Evolutionary conservation across 331 rosid genomes (phyloP).

Genomic region (Malus hybrid): DNA sequence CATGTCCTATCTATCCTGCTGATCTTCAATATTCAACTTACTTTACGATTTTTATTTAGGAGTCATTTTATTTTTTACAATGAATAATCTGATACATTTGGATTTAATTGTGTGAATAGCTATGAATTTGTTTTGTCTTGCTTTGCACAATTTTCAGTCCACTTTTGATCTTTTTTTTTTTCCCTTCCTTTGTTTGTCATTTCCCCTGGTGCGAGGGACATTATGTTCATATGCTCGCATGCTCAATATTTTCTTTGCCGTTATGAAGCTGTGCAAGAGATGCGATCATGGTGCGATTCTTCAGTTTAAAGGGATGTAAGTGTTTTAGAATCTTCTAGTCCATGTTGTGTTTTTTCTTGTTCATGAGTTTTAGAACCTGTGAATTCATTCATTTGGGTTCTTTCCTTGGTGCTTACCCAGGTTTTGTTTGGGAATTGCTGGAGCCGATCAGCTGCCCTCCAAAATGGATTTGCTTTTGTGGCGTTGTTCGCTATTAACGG

Average conservation of each 20-base stretch:
- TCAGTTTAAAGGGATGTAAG: background rate
- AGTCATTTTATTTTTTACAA: too few species aligned
- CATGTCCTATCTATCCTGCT: too few species aligned
- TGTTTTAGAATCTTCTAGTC: background rate
- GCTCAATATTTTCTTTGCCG: slow-evolving; percentile 30
- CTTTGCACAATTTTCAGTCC: slow-evolving; percentile 15
- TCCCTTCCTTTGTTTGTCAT: slow-evolving; percentile 18
- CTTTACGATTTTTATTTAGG: too few species aligned
- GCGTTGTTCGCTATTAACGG: background rate
- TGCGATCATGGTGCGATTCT: slow-evolving; percentile 24
- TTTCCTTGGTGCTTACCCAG: background rate
- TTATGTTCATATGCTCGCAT: slow-evolving; percentile 34
- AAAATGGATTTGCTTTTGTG: background rate
- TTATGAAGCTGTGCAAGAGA: slow-evolving; percentile 27
- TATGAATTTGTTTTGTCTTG: background rate
- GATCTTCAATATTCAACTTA: too few species aligned
- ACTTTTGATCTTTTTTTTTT: slow-evolving; percentile 24
- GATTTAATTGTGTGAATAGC: too few species aligned
- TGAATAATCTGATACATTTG: too few species aligned
- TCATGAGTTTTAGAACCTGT: background rate
- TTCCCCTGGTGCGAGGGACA: slow-evolving; percentile 43
- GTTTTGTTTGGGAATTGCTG: background rate
- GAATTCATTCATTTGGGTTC: background rate
- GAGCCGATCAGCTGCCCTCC: background rate
- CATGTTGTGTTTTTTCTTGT: background rate